Evolutionary conservation across 306 rosid genomes (phyloP), one percentile per base, ranked within the genome.

Genomic region (Cicer cuneatum): DNA sequence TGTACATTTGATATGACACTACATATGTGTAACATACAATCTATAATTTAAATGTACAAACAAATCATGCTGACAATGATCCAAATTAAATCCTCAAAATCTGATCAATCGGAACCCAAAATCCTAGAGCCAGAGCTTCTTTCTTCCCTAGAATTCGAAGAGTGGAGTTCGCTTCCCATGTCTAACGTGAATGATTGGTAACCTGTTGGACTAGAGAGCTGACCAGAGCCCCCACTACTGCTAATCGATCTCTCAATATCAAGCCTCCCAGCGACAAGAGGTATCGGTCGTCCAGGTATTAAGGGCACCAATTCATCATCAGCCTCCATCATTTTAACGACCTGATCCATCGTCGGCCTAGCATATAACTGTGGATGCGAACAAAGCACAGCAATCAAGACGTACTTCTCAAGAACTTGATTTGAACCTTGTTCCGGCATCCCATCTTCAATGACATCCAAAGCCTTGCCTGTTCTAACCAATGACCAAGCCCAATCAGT

Each of bases 271-370:
- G 99, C 88, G 35, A 94, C 96, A 5, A 94, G 69, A 66, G 99
- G 82, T 46, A 94, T 83, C 21, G 97, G 95, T 18, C 99, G 69
- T 67, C 84, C 96, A 0, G 97, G 96, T 57, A 94, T 90, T 1
- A 90, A 69, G 1, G 99, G 99, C 45, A 92, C 85, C 0, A 84
- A 74, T 45, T 86, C 57, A 35, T 89, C 98, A 3, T 89, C 98
- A 5, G 97, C 87, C 80, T 94, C 99, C 85, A 94, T 81, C 97
- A 94, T 91, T 79, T 90, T 94, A 53, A 92, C 95, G 54, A 90
- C 96, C 77, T 92, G 97, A 69, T 94, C 99, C 99, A 94, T 94
- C 42, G 97, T 86, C 68, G 99, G 99, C 87, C 99, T 90, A 6
- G 99, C 99, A 76, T 91, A 86, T 63, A 92, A 74, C 83, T 91